Percentiles rank a stretch among this genome's conserved stretches.
These are phyloP conservation scores for Blastomyces silverae DNA, from an alignment of 2,329 filamentous ascomycete genomes.

Conservation along the genomic window DNA sequence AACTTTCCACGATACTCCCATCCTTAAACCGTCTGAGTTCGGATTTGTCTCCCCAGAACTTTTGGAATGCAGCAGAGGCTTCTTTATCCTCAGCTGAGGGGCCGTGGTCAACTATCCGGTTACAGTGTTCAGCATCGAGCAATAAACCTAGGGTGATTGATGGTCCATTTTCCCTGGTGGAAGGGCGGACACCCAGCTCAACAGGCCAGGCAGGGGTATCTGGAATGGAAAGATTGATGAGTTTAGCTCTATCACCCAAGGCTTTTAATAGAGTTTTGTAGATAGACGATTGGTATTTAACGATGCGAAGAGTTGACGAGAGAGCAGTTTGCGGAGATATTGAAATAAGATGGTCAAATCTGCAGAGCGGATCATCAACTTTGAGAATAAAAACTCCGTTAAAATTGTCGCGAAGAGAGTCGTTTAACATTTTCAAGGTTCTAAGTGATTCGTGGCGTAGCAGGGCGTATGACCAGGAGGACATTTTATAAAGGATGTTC, in stretches of 20 bases:
- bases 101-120: conserved; percentile 77
- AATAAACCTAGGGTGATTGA: conserved; percentile 58
- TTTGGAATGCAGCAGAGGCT: conserved; percentile 71
- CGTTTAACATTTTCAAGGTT: conserved; percentile 67
- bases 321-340: conserved; percentile 30
- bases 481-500: conserved; percentile 89
- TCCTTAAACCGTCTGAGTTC: conserved; percentile 93
- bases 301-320: conserved; percentile 26
- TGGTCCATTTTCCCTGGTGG: conserved; percentile 23
- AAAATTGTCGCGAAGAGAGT: conserved; percentile 71
- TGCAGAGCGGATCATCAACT: conserved; percentile 46
- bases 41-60: conserved; percentile 91
- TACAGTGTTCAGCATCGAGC: conserved; percentile 64
- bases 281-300: conserved; percentile 37
- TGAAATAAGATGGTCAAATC: conserved; percentile 50
- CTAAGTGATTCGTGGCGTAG: conserved; percentile 67
- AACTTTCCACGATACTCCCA: conserved; percentile 83
- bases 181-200: conserved; percentile 33
- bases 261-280: conserved; percentile 62
- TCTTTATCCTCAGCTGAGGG: conserved; percentile 79
- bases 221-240: conserved; percentile 54
- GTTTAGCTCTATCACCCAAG: conserved; percentile 64
- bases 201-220: conserved; percentile 44
- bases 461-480: conserved; percentile 67
- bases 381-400: conserved; percentile 71